These are phyloP conservation scores for Saccharomycopsis babjevae DNA, from an alignment of 805 yeast species.

Conservation along the genomic window DNA sequence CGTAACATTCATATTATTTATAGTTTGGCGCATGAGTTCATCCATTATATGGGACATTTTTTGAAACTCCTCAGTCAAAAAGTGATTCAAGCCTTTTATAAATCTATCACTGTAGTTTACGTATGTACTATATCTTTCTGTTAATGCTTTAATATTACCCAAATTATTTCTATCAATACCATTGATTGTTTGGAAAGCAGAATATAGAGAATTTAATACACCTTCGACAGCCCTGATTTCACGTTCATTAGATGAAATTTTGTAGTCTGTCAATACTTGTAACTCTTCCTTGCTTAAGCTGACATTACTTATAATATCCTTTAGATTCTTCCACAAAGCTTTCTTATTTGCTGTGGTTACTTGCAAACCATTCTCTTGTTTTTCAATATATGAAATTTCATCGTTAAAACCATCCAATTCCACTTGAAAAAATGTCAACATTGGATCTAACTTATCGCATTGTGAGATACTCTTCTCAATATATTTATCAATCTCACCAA, in stretches of 20 bases:
- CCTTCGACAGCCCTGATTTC: conserved; percentile 41
- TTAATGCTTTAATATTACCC: conserved; percentile 61
- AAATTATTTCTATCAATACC: conserved; percentile 39
- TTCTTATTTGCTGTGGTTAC: conserved; percentile 76
- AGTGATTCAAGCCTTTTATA: conserved; percentile 34
- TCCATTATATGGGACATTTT: conserved; percentile 26
- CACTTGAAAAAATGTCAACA: conserved; percentile 46
- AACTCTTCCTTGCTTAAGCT: conserved; percentile 51
- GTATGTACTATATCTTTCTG: conserved; percentile 52
- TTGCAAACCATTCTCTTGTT: conserved; percentile 72
- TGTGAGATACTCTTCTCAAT: conserved; percentile 37
- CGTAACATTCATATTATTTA: conserved; percentile 1
- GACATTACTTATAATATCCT: conserved; percentile 59
- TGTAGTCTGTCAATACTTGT: conserved; percentile 34
- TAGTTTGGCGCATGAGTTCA: conserved; percentile 18
- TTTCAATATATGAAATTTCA: conserved; percentile 62
- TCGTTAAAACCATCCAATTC: conserved; percentile 54
- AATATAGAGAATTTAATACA: conserved; percentile 44
- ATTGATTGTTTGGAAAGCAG: conserved; percentile 56
- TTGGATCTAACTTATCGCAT: conserved; percentile 46
- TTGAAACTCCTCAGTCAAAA: conserved; percentile 35
- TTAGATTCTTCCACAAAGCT: conserved; percentile 58
- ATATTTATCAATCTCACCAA: conserved; percentile 33
- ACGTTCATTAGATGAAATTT: conserved; percentile 37
- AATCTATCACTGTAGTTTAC: conserved; percentile 47